Evolutionary conservation across 805 yeast genomes (phyloP), one percentile per base, ranked within the genome.

Genomic region (Cyberlindnera mrakii): DNA sequence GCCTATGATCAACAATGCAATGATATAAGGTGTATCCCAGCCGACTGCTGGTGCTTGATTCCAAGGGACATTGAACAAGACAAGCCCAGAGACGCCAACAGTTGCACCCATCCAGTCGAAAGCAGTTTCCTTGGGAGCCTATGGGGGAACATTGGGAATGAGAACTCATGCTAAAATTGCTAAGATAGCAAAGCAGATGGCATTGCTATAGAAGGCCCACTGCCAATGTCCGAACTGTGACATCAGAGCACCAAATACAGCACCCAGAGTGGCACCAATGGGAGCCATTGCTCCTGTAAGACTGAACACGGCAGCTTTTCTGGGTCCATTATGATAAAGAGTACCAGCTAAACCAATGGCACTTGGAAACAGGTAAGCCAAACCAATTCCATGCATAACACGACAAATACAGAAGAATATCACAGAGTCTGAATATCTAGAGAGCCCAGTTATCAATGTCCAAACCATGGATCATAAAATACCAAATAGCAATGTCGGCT

Each of bases 31-130:
- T 2, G 54, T 57, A 9, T 61, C 52, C 91, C 91, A 85, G 16
- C 90, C 87, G 3, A 66, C 81, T 5, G 74, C 70, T 0, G 91
- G 86, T 3, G 84, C 91, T 57, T 85, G 89, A 52, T 81, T 84
- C 78, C 87, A 78, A 2, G 77, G 76, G 55, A 84, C 78, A 50
- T 80, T 83, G 57, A 85, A 67, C 29, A 85, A 57, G 3, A 82
- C 68, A 38, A 85, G 60, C 0, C 86, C 87, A 6, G 63, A 44
- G 4, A 83, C 73, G 3, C 86, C 90, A 11, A 76, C 46, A 0
- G 63, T n/a, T 0, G 82, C 66, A n/a, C 88, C 88, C 8, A 61
- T 44, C 63, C 71, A 68, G 53, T 78, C 82, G 62, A 77, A 71
- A 9, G 37, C 41, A 4, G 40, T 48, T 14, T 47, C 48, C 15